Percentiles rank a stretch among this genome's conserved stretches.
phyloP scores from a whole-genome alignment of 306 rosid species.

The Malus fusca region DNA sequence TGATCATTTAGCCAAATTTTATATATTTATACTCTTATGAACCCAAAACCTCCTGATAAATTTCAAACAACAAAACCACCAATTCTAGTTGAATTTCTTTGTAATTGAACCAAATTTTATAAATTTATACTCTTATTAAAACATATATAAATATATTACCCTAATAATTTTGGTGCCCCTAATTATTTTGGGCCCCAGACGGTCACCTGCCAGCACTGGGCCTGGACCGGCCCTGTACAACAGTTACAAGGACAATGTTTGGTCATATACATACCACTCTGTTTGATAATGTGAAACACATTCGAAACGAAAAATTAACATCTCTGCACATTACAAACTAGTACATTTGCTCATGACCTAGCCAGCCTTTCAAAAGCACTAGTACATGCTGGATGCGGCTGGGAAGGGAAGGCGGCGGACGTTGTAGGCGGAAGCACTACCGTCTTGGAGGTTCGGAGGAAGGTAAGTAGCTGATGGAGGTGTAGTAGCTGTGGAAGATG shows the following conservation, averaged over 20 bases:
- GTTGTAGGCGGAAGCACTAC: constrained; percentile 4
- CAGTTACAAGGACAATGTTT: neutral
- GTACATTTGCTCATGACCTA: neutral
- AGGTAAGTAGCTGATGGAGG: constrained; percentile 11
- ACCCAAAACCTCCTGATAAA: too few relatives aligned
- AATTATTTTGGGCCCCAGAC: too few relatives aligned
- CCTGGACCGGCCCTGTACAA: neutral
- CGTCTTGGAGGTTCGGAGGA: constrained; percentile 12
- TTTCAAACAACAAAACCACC: too few relatives aligned
- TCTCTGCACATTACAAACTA: constrained; percentile 4
- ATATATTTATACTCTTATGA: too few relatives aligned
- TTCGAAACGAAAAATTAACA: neutral
- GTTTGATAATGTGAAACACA: neutral
- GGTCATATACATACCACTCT: neutral
- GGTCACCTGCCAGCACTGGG: too few relatives aligned
- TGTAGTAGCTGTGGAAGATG: constrained; percentile 21
- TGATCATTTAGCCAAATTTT: too few relatives aligned
- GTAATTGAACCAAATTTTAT: too few relatives aligned
- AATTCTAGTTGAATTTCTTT: too few relatives aligned
- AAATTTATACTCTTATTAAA: too few relatives aligned
- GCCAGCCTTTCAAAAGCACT: neutral
- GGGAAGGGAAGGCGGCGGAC: constrained; percentile 13
- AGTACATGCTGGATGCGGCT: neutral
- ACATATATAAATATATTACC: too few relatives aligned
- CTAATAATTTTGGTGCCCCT: too few relatives aligned